Base-by-base conservation (phyloP, 2,329 filamentous ascomycete genomes). In the Apiospora sp. region DNA sequence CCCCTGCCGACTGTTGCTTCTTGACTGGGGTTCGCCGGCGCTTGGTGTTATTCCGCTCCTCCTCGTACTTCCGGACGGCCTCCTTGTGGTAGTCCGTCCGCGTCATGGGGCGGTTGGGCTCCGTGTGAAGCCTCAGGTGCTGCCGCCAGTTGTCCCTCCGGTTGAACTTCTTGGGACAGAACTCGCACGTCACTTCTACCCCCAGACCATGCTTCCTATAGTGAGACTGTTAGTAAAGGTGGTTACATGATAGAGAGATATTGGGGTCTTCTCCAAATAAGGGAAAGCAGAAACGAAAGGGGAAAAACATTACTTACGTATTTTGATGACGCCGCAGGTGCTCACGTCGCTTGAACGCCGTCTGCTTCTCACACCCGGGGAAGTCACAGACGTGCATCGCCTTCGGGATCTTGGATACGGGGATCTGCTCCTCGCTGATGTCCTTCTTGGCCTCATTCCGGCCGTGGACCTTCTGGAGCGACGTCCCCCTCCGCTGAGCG, bases 241-340 rank as follows among this genome's bases (percentile, higher is more conserved):
- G 13, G 16, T 14, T 14, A 27, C 37, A 37, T 37, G 37, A 37
- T 37, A 37, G 2, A 41, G 37, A 41, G 37, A 37, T 37, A 37
- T 37, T 41, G 2, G 37, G 5, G 6, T 41, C 0, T 8, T 8
- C 37, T 41, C 37, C 7, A 7, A 10, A 10, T 41, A 41, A 10
- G 37, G 37, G 27, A 30, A 41, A 41, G 37, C 37, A 41, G 10
- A 41, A 13, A 54, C 8, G n/a, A 41, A 14, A 41, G 19, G 2
- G 27, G 24, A n/a, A 8, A 14, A 24, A 14, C n/a, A n/a, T 41
- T 1, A 37, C 68, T 1, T 70, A 70, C 68, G 86, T 86, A 71
- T 84, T 83, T 70, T 86, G 82, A 77, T 90, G 88, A 41, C 88
- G 84, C 81, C 89, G 90, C 24, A 89, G 80, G 74, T 90, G 88